A percentile compares a stretch with the other conserved stretches of the same genome.
Conservation (phyloP, 805 yeast genomes). For the Saccharomycopsis malanga region DNA sequence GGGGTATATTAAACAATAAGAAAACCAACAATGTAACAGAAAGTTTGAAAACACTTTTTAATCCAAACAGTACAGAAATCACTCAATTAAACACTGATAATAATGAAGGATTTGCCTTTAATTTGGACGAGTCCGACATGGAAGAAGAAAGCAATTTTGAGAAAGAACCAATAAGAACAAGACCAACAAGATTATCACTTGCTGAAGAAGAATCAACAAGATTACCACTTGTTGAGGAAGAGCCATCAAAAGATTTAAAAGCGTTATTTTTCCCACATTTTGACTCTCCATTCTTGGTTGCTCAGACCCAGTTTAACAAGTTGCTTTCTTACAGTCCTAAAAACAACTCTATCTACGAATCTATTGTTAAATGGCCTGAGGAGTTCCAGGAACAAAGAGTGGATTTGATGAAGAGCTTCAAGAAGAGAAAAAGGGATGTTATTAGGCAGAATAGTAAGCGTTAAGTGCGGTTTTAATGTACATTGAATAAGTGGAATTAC, state of each 20-base stretch:
- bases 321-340: constrained; percentile 30
- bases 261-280: constrained; percentile 77
- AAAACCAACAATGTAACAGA: constrained; percentile 8
- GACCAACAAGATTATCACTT: background rate
- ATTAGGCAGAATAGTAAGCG: constrained; percentile 35
- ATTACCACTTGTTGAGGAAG: background rate
- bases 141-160: constrained; percentile 17
- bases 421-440: constrained; percentile 69
- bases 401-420: constrained; percentile 67
- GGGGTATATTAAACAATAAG: constrained; percentile 29
- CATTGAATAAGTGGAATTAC: no score
- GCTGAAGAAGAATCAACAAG: background rate
- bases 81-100: constrained; percentile 24
- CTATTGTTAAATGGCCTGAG: constrained; percentile 50
- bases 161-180: background rate
- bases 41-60: constrained; percentile 15
- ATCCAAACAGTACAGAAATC: constrained; percentile 1
- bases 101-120: constrained; percentile 23
- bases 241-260: constrained; percentile 26
- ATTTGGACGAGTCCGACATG: constrained; percentile 25
- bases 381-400: constrained; percentile 84
- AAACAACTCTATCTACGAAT: constrained; percentile 28
- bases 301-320: constrained; percentile 75
- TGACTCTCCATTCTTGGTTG: constrained; percentile 78
- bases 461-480: background rate